Conservation (phyloP, 148 eudicot genomes). For the Vaccinium macrocarpon region DNA sequence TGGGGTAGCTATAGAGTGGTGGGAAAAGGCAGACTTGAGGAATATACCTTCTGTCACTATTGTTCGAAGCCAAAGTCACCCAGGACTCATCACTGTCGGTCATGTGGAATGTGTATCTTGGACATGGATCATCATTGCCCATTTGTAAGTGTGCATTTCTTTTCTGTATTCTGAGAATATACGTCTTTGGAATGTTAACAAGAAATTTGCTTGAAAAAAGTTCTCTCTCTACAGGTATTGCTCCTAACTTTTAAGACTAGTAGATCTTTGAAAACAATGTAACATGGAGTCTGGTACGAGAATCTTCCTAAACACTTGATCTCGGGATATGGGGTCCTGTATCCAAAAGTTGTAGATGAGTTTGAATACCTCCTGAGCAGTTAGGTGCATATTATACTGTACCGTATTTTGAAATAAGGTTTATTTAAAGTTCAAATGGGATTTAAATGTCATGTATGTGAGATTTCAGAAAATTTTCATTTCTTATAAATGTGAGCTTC, state of each 20-base stretch:
- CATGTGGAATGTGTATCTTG: conserved; percentile 78
- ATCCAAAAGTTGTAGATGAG: background rate
- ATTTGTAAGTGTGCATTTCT: conserved; percentile 62
- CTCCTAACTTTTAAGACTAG: background rate
- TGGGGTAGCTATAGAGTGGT: conserved; percentile 93
- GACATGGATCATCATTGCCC: conserved; percentile 99
- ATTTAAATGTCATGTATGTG: background rate
- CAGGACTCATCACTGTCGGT: conserved; percentile 88
- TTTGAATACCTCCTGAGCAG: background rate
- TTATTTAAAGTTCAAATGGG: too few relatives aligned
- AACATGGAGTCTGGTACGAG: background rate
- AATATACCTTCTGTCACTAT: conserved; percentile 70
- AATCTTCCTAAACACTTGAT: background rate
- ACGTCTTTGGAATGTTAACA: background rate
- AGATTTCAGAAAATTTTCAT: background rate
- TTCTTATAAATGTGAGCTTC: background rate
- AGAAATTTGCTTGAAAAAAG: background rate
- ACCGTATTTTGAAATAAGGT: background rate
- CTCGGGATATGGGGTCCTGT: background rate
- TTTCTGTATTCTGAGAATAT: background rate
- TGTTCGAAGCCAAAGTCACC: conserved; percentile 92
- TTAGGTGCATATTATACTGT: background rate
- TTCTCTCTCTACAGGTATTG: background rate
- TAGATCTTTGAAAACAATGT: background rate
- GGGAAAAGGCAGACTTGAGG: conserved; percentile 71